Evolutionary conservation across 2,329 filamentous ascomycete species (phyloP).

Genomic region (Curvularia hawaiiensis): DNA sequence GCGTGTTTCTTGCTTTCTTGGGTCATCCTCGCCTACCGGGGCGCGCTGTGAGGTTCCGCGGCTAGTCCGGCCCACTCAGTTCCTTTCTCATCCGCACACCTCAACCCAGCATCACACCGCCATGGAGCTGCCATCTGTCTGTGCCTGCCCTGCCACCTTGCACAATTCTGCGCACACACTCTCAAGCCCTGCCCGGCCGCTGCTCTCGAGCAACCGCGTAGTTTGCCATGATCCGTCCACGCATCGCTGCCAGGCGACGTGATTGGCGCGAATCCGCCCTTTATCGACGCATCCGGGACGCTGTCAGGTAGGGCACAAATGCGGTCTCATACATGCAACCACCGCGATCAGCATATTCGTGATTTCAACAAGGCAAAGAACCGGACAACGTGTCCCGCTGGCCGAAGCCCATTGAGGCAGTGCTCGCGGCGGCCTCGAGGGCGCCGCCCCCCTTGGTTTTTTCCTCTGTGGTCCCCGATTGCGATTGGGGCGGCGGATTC

Average conservation of each 20-base stretch:
- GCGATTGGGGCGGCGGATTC: conserved; percentile 11
- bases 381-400: conserved; percentile 19
- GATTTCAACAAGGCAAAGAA: conserved; percentile 19
- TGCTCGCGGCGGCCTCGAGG: conserved; percentile 21
- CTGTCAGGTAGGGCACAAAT: conserved; percentile 27
- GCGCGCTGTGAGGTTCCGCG: conserved; percentile 15
- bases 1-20: conserved; percentile 6
- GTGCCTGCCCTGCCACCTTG: conserved; percentile 16
- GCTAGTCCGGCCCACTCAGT: conserved; percentile 19
- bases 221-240: conserved; percentile 27
- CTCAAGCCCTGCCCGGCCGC: conserved; percentile 12
- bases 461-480: conserved; percentile 3
- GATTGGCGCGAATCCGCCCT: conserved; percentile 31
- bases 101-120: conserved; percentile 26
- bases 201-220: conserved; percentile 31
- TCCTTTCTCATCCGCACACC: conserved; percentile 21
- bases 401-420: conserved; percentile 21
- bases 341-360: conserved; percentile 16
- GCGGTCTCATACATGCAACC: conserved; percentile 15
- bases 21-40: conserved; percentile 15
- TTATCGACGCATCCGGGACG: conserved; percentile 22
- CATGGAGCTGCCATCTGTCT: conserved; percentile 15
- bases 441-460: conserved; percentile 9
- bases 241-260: conserved; percentile 12
- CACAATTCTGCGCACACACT: conserved; percentile 15